Percentiles rank a stretch among this genome's conserved stretches.
These are phyloP conservation scores for Saturnispora gosingensis DNA, from an alignment of 805 yeast species.

Conservation along the genomic window DNA sequence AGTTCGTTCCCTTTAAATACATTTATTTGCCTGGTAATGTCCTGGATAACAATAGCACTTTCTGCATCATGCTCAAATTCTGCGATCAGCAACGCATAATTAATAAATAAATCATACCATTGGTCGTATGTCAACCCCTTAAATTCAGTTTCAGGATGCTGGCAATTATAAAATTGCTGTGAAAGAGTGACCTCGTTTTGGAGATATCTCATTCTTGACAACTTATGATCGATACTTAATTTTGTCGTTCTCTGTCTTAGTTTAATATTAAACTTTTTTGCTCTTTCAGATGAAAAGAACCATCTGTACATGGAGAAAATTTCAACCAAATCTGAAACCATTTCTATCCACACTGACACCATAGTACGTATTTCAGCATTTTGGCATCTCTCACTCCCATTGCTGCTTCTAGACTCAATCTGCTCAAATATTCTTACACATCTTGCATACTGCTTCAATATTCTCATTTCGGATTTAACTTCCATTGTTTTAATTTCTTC, in stretches of 20 bases:
- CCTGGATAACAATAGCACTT: conserved; percentile 60
- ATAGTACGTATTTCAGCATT: conserved; percentile 20
- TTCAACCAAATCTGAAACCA: conserved; percentile 75
- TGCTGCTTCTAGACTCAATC: conserved; percentile 24
- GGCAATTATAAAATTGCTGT: conserved; percentile 19
- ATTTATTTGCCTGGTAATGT: conserved; percentile 66
- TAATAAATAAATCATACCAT: conserved; percentile 84
- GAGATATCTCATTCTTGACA: conserved; percentile 57
- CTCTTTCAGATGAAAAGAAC: conserved; percentile 71
- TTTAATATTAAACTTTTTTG: conserved; percentile 59
- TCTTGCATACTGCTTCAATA: conserved; percentile 37
- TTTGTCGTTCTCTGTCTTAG: conserved; percentile 52
- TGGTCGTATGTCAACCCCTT: conserved; percentile 67
- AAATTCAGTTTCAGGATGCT: conserved; percentile 46
- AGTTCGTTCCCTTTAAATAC: conserved; percentile 61
- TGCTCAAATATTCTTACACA: conserved; percentile 43
- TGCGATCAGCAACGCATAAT: conserved; percentile 61
- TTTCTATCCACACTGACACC: conserved; percentile 74
- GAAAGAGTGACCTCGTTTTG: conserved; percentile 44
- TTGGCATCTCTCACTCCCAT: conserved; percentile 24
- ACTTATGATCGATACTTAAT: conserved; percentile 62
- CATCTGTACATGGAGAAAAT: conserved; percentile 68
- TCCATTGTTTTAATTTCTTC: conserved; percentile 24
- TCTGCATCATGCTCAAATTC: conserved; percentile 44
- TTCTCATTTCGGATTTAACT: conserved; percentile 28